Percentiles rank a stretch among this genome's conserved stretches.
Conservation (phyloP, 2,329 filamentous ascomycete genomes). For the Tothia fuscella region DNA sequence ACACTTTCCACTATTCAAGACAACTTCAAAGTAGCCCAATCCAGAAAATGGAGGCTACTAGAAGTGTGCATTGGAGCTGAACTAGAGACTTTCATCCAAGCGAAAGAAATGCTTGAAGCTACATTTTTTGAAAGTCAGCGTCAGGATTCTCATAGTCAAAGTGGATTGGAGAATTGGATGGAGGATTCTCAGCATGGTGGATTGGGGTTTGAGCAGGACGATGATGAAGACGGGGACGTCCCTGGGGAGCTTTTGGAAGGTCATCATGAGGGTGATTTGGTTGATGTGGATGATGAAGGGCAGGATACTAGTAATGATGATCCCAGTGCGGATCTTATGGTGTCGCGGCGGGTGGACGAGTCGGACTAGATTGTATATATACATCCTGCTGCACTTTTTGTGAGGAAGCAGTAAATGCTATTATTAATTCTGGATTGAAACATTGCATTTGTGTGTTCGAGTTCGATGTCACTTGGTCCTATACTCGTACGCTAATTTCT, state of each 20-base stretch:
- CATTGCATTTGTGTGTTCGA: too few species aligned
- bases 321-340: conserved; percentile 37
- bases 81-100: conserved; percentile 52
- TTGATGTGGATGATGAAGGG: conserved; percentile 2
- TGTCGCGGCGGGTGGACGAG: conserved; percentile 25
- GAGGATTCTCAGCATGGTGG: neutral
- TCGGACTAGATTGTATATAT: conserved; percentile 10
- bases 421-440: too few species aligned
- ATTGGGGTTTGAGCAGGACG: neutral
- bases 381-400: too few species aligned
- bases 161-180: neutral
- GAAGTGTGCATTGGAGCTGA: conserved; percentile 67
- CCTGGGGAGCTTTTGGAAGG: conserved; percentile 15
- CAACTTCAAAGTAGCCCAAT: conserved; percentile 43
- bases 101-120: conserved; percentile 42
- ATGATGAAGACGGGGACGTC: neutral
- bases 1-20: conserved; percentile 45
- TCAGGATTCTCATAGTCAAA: neutral
- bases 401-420: too few species aligned
- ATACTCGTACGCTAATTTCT: too few species aligned
- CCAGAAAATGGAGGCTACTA: conserved; percentile 59
- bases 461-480: too few species aligned
- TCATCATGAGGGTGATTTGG: neutral
- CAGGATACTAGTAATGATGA: conserved; percentile 31
- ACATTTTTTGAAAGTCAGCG: conserved; percentile 16